These are phyloP conservation scores for Camptophora hylomeconis DNA, from an alignment of 2,329 filamentous ascomycete species.

Conservation along the genomic window DNA sequence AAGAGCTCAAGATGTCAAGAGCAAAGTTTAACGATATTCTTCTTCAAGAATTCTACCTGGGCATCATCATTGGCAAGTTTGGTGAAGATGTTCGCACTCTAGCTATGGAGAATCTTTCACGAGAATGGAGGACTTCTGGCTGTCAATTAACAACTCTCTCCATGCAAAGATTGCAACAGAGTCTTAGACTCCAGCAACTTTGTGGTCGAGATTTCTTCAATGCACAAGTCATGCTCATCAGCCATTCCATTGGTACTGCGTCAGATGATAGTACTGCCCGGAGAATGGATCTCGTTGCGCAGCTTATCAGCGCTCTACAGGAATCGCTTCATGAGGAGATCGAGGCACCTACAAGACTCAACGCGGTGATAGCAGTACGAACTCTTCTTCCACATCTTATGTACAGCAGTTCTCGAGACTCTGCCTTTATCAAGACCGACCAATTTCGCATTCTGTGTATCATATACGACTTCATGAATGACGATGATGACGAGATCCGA, in stretches of 20 bases:
- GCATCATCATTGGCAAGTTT: not conserved
- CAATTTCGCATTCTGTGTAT: constrained; percentile 24
- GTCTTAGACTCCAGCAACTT: too few species aligned
- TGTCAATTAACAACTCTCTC: too few species aligned
- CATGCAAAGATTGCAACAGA: too few species aligned
- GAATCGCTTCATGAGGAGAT: constrained; percentile 11
- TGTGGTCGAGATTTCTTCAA: too few species aligned
- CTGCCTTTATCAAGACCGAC: constrained; percentile 20
- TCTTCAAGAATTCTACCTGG: too few species aligned
- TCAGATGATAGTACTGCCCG: too few species aligned
- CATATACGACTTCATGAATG: constrained; percentile 65
- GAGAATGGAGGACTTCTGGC: too few species aligned
- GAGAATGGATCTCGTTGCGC: too few species aligned
- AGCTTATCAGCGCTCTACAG: too few species aligned
- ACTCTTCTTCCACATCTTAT: constrained; percentile 50
- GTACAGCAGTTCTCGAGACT: constrained; percentile 27
- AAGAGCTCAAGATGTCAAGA: not conserved
- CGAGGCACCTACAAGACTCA: constrained; percentile 14
- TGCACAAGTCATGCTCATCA: too few species aligned
- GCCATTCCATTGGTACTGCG: too few species aligned
- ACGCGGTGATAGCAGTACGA: constrained; percentile 24
- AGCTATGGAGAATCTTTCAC: not conserved
- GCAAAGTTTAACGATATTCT: too few species aligned
- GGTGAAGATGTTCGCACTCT: constrained; percentile 1
- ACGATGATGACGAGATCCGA: constrained; percentile 85